These are phyloP conservation scores for Candida glaebosa DNA, from an alignment of 805 yeast species.

Conservation along the genomic window DNA sequence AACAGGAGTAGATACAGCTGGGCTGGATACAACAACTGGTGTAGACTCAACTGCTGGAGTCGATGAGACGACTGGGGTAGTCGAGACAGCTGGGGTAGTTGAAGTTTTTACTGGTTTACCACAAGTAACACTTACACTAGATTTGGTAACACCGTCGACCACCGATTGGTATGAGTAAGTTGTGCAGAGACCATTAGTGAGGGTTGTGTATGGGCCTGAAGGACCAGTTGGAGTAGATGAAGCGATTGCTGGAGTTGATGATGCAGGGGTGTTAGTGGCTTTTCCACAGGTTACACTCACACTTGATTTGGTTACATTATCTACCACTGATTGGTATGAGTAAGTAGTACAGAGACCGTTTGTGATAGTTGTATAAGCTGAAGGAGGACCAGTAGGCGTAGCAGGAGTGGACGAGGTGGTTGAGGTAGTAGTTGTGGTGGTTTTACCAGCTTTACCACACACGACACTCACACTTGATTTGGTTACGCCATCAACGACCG, in stretches of 20 bases:
- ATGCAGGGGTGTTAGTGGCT: not conserved
- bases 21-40: not conserved
- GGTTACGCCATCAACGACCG: not conserved
- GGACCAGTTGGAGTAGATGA: not conserved
- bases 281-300: not conserved
- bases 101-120: not conserved
- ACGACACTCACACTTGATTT: not conserved
- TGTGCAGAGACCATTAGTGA: not conserved
- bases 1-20: not conserved
- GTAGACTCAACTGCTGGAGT: not conserved
- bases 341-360: conserved; percentile 7
- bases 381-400: not conserved
- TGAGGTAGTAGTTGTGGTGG: too few species aligned
- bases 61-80: not conserved
- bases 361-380: conserved; percentile 4
- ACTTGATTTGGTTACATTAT: not conserved
- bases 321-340: not conserved
- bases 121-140: not conserved
- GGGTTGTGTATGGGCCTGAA: not conserved
- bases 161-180: not conserved
- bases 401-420: not conserved
- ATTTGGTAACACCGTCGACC: not conserved
- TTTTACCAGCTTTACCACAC: not conserved
- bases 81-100: not conserved
- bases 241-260: too few species aligned